These are phyloP conservation scores for Eucalyptus curtisii DNA, from an alignment of 345 rosid genomes.

Conservation along the genomic window DNA sequence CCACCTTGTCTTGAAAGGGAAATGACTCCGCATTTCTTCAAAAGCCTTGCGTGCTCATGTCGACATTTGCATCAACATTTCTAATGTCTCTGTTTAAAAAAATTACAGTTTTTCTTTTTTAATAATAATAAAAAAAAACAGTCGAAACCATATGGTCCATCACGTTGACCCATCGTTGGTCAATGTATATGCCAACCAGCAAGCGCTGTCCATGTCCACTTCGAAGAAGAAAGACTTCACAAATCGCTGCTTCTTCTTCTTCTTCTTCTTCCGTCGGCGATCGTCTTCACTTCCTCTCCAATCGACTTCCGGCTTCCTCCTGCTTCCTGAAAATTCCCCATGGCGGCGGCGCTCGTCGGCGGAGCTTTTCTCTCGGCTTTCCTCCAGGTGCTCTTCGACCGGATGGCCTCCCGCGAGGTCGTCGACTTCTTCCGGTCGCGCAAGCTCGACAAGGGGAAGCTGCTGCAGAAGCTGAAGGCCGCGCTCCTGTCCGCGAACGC, in stretches of 20 bases:
- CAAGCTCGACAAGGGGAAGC: not conserved
- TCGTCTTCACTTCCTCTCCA: not conserved
- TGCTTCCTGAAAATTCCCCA: not conserved
- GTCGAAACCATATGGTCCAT: too few relatives aligned
- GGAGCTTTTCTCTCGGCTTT: not conserved
- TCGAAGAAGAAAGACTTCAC: not conserved
- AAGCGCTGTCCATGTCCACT: not conserved
- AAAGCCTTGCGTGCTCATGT: not conserved
- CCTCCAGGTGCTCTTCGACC: not conserved
- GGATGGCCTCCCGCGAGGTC: not conserved
- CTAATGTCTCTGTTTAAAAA: too few relatives aligned
- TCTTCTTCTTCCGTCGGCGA: not conserved
- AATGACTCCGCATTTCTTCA: not conserved
- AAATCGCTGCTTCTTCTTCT: not conserved
- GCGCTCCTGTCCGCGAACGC: not conserved
- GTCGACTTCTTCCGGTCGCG: too few relatives aligned
- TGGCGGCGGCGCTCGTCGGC: not conserved
- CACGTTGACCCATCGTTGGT: too few relatives aligned
- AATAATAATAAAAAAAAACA: too few relatives aligned
- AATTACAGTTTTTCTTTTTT: fast-evolving
- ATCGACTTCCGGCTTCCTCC: not conserved
- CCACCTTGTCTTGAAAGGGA: too few relatives aligned
- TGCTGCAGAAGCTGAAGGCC: not conserved
- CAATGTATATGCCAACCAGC: too few relatives aligned
- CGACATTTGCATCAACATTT: too few relatives aligned